Evolutionary conservation across 2,329 filamentous ascomycete species (phyloP), one percentile per base, ranked within the genome.

Genomic region (Ascochyta fabae): DNA sequence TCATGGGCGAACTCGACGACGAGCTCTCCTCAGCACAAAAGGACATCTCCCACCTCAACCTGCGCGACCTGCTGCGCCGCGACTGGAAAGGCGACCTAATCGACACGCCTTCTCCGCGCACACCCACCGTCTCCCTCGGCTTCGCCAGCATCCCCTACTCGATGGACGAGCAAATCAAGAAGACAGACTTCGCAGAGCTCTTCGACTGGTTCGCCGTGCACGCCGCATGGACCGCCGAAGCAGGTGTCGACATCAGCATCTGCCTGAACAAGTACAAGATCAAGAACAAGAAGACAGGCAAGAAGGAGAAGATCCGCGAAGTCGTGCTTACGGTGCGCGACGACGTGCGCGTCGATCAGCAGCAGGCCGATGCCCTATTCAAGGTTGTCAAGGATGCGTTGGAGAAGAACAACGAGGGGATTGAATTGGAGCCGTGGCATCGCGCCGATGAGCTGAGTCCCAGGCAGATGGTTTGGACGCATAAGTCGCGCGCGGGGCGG

Each of bases 201-300:
- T 81, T 81, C 43, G 74, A 81, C 61, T 81, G 79, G 79, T 81
- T 81, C 53, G 78, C 78, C 3, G 69, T 80, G 26, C 77, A 81
- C 46, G 78, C 79, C 10, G 79, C 79, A 1, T 81, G 79, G 79
- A 81, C 79, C 0, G 78, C 79, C 5, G 72, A 79, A 54, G 68
- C 75, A 9, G 75, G 77, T 29, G 75, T 76, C 12, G 79, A 81
- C 58, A 78, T 81, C 61, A 75, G 70, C 58, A 71, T 81, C 33
- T 73, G 73, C 5, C 62, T 81, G 29, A 81, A 78, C 71, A 80
- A 80, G 59, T 79, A 80, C 71, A 81, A 80, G 58, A 66, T 72
- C 53, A 65, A 69, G 42, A 70, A 76, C 57, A 64, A 72, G 48
- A 60, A 75, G 8, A 70, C 71, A 1, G 66, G 68, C 53, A 76